Conservation (phyloP, 2,329 filamentous ascomycete species). For the Alternaria angustiovoidea region DNA sequence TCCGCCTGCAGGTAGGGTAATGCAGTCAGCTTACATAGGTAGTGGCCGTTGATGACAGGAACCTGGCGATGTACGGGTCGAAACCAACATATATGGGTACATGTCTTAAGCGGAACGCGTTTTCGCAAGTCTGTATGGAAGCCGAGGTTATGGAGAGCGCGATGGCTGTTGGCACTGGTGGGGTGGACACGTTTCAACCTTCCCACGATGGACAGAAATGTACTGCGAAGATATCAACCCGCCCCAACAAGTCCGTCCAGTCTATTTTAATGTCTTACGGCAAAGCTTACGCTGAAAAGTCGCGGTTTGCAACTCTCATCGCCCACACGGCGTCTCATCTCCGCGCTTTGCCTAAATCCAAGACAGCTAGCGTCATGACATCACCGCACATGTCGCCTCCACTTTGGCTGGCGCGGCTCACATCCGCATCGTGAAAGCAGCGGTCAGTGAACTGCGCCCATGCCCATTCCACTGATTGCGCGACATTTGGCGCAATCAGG, state of each 20-base stretch:
- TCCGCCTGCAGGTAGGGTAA: neutral
- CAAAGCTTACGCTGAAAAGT: neutral
- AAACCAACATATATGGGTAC: neutral
- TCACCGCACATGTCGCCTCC: conserved; percentile 11
- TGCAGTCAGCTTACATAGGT: conserved; percentile 2
- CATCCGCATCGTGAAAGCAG: conserved; percentile 21
- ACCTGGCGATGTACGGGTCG: neutral
- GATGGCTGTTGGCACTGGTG: neutral
- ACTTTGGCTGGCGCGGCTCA: conserved; percentile 11
- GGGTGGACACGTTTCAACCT: neutral
- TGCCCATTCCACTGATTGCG: conserved; percentile 18
- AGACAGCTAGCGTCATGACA: conserved; percentile 13
- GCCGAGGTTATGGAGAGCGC: neutral
- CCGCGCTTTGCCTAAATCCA: neutral
- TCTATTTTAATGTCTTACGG: neutral
- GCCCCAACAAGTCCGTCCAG: neutral
- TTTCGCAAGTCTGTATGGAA: neutral
- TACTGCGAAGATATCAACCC: neutral
- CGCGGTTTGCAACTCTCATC: neutral
- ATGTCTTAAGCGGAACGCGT: neutral
- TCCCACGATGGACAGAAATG: neutral
- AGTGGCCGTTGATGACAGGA: neutral
- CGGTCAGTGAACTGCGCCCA: conserved; percentile 24
- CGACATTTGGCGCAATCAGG: conserved; percentile 29
- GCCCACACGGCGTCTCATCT: conserved; percentile 1